A percentile compares a stretch with the other conserved stretches of the same genome.
Conservation (phyloP, 345 rosid genomes). For the Salix caprea region DNA sequence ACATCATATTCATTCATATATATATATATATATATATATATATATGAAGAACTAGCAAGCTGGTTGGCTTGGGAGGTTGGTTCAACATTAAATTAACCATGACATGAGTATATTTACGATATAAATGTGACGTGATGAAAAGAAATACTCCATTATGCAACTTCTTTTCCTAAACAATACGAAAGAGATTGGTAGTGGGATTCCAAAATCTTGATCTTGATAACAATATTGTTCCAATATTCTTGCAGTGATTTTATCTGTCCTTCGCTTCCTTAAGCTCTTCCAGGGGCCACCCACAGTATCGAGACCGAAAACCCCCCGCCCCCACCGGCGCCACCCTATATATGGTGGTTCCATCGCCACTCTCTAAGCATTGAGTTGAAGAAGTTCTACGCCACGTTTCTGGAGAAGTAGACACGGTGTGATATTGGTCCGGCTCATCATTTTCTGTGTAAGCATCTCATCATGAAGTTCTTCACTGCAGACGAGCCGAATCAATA, state of each 20-base stretch:
- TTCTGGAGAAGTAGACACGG: slow-evolving; percentile 32
- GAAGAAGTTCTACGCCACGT: not conserved
- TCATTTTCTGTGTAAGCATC: slow-evolving; percentile 16
- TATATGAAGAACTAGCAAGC: not conserved
- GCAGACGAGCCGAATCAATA: slow-evolving; percentile 45
- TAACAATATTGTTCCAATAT: not conserved
- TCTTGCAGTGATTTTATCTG: not conserved
- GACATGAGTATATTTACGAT: not conserved
- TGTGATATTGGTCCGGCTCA: slow-evolving; percentile 43
- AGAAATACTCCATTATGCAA: not conserved
- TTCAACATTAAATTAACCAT: not conserved
- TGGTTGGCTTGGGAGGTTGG: not conserved
- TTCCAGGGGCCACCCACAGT: not conserved
- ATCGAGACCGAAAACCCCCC: not conserved
- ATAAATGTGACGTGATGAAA: not conserved
- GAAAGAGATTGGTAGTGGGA: not conserved
- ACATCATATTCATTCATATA: too few relatives aligned
- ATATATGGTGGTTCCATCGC: not conserved
- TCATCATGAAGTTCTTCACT: not conserved
- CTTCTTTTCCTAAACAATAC: not conserved
- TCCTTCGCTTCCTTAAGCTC: not conserved
- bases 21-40: too few relatives aligned
- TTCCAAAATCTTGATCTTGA: not conserved
- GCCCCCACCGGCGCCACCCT: not conserved
- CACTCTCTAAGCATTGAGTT: too few relatives aligned